Conservation (phyloP, 768 basidiomycete species). For the Mycena galopus region DNA sequence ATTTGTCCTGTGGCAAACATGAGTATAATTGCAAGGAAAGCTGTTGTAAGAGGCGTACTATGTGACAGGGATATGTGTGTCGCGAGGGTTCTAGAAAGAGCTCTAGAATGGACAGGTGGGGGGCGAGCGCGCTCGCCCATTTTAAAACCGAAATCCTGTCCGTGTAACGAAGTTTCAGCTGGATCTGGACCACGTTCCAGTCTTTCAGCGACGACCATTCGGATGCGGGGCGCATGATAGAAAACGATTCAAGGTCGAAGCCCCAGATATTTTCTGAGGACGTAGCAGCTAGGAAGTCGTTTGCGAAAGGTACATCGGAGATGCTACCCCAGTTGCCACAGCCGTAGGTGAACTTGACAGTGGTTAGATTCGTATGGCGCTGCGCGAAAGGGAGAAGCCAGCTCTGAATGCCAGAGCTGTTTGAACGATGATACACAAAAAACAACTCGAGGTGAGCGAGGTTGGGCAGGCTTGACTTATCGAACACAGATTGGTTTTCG, state of each 20-base stretch:
- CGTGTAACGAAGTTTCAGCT: neutral
- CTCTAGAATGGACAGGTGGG: neutral
- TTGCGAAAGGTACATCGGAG: neutral
- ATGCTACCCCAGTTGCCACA: neutral
- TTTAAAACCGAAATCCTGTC: neutral
- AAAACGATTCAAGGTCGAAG: neutral
- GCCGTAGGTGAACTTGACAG: neutral
- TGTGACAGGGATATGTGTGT: neutral
- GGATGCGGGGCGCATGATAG: neutral
- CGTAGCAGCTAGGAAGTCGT: neutral
- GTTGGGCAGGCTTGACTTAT: neutral
- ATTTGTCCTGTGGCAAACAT: neutral
- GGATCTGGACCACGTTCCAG: neutral
- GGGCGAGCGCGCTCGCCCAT: neutral
- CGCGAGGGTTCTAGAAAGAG: neutral
- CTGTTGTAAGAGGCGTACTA: neutral
- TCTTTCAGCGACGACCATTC: neutral
- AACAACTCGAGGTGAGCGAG: neutral
- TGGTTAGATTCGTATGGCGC: neutral
- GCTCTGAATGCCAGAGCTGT: neutral
- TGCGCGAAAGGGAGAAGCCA: neutral
- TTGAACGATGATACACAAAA: neutral
- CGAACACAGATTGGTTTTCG: neutral
- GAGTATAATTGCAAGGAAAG: neutral
- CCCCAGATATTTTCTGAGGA: neutral